These are phyloP conservation scores for Aristolochia californica DNA, from an alignment of 164 flowering plant genomes.

Conservation along the genomic window DNA sequence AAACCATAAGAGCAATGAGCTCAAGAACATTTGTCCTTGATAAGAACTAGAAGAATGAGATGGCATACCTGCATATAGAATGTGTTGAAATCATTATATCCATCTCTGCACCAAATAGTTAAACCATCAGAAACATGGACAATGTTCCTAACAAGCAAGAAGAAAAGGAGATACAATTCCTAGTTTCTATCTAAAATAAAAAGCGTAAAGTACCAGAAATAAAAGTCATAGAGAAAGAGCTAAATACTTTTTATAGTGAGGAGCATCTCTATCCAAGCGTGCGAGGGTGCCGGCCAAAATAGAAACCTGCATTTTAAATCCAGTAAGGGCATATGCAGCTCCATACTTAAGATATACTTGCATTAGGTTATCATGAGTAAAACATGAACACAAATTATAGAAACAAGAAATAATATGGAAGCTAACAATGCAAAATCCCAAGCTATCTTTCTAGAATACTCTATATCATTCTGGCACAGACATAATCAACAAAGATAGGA, in stretches of 20 bases:
- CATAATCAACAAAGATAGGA: too few species aligned
- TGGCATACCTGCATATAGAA: slow-evolving; percentile 86
- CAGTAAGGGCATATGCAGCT: too few species aligned
- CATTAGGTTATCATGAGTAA: too few species aligned
- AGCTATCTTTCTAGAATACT: too few species aligned
- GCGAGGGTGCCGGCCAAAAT: slow-evolving; percentile 95
- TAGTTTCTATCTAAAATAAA: neutral
- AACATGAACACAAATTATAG: too few species aligned
- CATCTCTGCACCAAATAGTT: slow-evolving; percentile 61
- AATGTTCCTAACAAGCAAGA: neutral
- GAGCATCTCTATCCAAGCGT: slow-evolving; percentile 98
- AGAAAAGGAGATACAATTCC: neutral
- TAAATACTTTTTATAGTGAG: slow-evolving; percentile 76
- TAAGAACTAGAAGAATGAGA: too few species aligned
- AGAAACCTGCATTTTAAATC: slow-evolving; percentile 48
- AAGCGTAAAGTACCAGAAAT: neutral
- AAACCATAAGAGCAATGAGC: neutral
- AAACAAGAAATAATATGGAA: too few species aligned
- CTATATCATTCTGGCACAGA: too few species aligned
- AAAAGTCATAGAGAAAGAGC: neutral
- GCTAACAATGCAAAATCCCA: too few species aligned
- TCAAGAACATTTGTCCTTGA: neutral
- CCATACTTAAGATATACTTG: too few species aligned
- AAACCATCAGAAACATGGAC: neutral
- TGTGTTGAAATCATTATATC: slow-evolving; percentile 94